Conservation (phyloP, 371 early-diverging fungal species). For the Mucor velutinosus region DNA sequence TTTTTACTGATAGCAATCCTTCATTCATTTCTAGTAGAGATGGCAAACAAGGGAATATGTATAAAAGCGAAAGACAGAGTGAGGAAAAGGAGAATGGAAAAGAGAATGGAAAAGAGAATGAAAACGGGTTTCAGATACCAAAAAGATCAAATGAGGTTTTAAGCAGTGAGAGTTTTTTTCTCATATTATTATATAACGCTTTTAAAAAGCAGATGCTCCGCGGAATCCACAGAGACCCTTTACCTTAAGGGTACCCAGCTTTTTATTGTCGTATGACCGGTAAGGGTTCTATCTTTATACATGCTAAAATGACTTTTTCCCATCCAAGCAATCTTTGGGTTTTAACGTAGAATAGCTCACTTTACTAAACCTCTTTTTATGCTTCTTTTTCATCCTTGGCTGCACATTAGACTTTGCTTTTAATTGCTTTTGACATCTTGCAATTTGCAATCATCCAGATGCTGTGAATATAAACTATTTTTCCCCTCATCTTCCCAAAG, state of each 20-base stretch:
- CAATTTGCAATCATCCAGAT: not conserved
- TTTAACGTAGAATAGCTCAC: not conserved
- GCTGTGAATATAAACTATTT: not conserved
- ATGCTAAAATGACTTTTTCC: not conserved
- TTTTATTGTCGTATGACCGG: not conserved
- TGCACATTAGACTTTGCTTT: not conserved
- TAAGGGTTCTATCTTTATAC: not conserved
- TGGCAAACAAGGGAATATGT: not conserved
- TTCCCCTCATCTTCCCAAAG: not conserved
- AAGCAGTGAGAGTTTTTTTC: not conserved
- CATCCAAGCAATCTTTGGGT: not conserved
- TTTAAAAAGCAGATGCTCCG: not conserved
- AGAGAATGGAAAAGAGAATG: slow-evolving; percentile 1
- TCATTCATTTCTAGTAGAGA: slow-evolving; percentile 19
- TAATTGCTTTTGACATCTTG: not conserved
- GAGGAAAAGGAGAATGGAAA: slow-evolving; percentile 1
- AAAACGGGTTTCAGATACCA: slow-evolving; percentile 7
- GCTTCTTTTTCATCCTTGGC: not conserved
- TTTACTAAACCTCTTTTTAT: not conserved
- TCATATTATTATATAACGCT: slow-evolving; percentile 6
- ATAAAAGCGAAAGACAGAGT: not conserved
- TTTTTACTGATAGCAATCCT: slow-evolving; percentile 31
- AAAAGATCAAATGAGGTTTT: slow-evolving; percentile 9
- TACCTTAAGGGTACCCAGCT: slow-evolving; percentile 7
- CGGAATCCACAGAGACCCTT: slow-evolving; percentile 9